Evolutionary conservation across 495 filamentous ascomycete species (phyloP), one percentile per base, ranked within the genome.

Genomic region (Neurospora cerealis): DNA sequence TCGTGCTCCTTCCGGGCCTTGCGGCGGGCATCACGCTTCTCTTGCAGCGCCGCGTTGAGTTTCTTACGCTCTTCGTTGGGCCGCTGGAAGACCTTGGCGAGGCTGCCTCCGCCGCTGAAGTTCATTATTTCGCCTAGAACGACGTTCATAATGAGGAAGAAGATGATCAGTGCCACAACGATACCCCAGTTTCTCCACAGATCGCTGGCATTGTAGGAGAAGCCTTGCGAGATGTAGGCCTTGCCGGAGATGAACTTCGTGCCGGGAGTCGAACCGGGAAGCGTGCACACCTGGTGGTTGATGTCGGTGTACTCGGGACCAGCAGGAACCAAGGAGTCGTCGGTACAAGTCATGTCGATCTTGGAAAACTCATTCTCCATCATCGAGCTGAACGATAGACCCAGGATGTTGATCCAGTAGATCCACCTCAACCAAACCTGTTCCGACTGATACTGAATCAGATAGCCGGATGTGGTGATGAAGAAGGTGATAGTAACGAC

Each of bases 351-450:
- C 78, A 95, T 80, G 21, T 89, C 85, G 37, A 90, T 83, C 5
- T 85, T 75, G 19, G 84, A 84, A 77, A 96, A 96, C 79, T 96
- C 93, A 75, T 96, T 96, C 75, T 92, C 89, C 92, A 96, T 95
- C 80, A 96, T 75, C 0, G 88, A 83, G 8, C 89, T 86, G 80
- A 96, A 95, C 0, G 89, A 87, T 4, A 94, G 85, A 42, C 92
- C 92, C 6, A 95, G 85, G 1, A 91, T 88, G 73, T 94, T 95
- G 78, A 95, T 86, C 80, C 89, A 95, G 82, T 92, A 94, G 54
- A 95, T 91, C 93, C 93, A 95, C 24, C 90, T 82, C 32, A 93
- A 81, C 92, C 92, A 94, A 8, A 90, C 89, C 72, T 93, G 89
- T 69, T 91, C 84, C 8, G 81, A 84, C 34, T 90, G 87, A 76